Conservation (phyloP, 2,329 filamentous ascomycete genomes). For the Parafenestella ontariensis region DNA sequence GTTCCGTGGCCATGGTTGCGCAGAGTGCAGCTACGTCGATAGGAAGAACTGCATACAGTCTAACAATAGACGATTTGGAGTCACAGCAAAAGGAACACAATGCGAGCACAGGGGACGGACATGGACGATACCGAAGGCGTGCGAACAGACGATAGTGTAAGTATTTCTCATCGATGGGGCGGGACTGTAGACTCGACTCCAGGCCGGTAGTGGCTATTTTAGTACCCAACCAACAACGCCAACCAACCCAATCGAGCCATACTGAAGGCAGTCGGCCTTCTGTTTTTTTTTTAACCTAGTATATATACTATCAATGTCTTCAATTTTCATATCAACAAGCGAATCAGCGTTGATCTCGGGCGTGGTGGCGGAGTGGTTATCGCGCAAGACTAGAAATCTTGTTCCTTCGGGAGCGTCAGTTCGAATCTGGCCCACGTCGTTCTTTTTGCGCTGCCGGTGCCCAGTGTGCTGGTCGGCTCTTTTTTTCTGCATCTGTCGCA, state of each 20-base stretch:
- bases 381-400: slow-evolving; percentile 54
- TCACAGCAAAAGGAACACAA: neutral
- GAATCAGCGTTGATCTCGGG: slow-evolving; percentile 15
- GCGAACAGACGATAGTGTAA: neutral
- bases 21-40: neutral
- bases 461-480: neutral
- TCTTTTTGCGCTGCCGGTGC: slow-evolving; percentile 23
- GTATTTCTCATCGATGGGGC: neutral
- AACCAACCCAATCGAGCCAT: too few relatives aligned
- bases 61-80: neutral
- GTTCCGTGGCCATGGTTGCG: neutral
- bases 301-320: neutral
- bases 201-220: too few relatives aligned
- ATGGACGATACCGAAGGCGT: neutral
- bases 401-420: slow-evolving; percentile 53
- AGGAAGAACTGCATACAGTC: too few relatives aligned
- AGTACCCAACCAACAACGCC: too few relatives aligned
- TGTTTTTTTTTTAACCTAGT: too few relatives aligned
- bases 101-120: neutral
- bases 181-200: neutral
- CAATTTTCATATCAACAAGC: too few relatives aligned
- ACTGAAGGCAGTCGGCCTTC: too few relatives aligned
- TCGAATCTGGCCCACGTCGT: slow-evolving; percentile 50
- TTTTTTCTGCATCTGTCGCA: neutral
- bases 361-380: slow-evolving; percentile 53